phyloP scores from a whole-genome alignment of 257 asterid species.

The Phtheirospermum japonicum region DNA sequence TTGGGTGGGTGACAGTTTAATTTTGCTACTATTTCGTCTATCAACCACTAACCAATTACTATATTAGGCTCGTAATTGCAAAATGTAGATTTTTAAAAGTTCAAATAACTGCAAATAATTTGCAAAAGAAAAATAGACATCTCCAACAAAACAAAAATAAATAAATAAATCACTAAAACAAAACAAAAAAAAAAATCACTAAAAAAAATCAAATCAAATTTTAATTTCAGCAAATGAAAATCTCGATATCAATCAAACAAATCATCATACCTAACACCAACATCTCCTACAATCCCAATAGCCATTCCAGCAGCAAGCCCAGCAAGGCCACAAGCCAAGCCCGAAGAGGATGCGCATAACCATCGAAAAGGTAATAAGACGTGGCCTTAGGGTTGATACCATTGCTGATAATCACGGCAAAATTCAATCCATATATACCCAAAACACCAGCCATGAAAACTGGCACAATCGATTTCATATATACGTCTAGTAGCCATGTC shows the following conservation, averaged over 20 bases:
- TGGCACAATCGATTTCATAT: constrained; percentile 84
- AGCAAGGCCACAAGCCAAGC: constrained; percentile 78
- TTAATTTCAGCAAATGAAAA: background rate
- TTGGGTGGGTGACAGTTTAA: no score
- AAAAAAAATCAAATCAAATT: background rate
- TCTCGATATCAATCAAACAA: background rate
- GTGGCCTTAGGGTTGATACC: constrained; percentile 84
- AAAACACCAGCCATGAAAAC: constrained; percentile 93
- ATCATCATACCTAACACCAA: constrained; percentile 66
- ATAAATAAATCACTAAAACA: background rate
- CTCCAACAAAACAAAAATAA: background rate
- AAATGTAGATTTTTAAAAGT: no score
- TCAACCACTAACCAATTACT: no score
- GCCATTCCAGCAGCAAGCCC: constrained; percentile 92
- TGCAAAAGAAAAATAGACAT: no score
- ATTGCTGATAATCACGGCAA: constrained; percentile 81
- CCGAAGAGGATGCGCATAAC: constrained; percentile 83
- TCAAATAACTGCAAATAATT: no score
- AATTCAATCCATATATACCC: constrained; percentile 77
- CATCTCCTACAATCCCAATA: constrained; percentile 86
- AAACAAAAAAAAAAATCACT: no score
- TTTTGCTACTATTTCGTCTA: no score
- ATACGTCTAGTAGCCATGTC: no score
- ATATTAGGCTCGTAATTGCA: no score
- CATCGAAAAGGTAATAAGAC: constrained; percentile 75